Evolutionary conservation across 1,139 yeast species (phyloP).

Genomic region (Yamadazyma sp.): DNA sequence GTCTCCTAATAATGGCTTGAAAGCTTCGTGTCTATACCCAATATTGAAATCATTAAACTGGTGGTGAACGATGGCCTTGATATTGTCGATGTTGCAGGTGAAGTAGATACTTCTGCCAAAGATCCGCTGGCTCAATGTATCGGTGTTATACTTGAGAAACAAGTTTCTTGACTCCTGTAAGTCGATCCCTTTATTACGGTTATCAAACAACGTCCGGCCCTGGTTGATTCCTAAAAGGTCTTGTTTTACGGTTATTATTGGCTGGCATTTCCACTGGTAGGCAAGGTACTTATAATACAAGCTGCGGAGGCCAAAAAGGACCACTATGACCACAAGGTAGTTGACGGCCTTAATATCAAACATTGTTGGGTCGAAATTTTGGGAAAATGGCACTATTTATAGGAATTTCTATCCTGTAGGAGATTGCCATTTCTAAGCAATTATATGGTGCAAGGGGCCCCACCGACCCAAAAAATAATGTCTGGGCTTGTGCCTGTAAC

Average conservation of each 20-base stretch:
- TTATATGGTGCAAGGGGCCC: background rate
- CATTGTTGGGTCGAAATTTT: too few species aligned
- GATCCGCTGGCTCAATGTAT: slow-evolving; percentile 13
- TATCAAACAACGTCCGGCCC: slow-evolving; percentile 12
- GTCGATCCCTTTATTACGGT: slow-evolving; percentile 15
- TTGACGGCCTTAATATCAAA: background rate
- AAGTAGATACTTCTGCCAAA: slow-evolving; percentile 17
- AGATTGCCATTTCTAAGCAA: background rate
- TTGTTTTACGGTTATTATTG: slow-evolving; percentile 9
- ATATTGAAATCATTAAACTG: slow-evolving; percentile 52
- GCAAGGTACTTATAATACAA: slow-evolving; percentile 8
- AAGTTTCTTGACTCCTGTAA: slow-evolving; percentile 12
- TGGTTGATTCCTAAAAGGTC: slow-evolving; percentile 14
- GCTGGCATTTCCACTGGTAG: slow-evolving; percentile 12
- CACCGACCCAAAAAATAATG: background rate
- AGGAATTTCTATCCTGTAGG: background rate
- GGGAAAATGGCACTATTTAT: too few species aligned
- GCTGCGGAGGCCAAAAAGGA: slow-evolving; percentile 3
- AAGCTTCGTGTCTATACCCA: slow-evolving; percentile 46
- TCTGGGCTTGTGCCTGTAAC: too few species aligned
- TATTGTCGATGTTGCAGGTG: slow-evolving; percentile 32
- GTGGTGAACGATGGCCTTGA: slow-evolving; percentile 39
- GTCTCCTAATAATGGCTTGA: slow-evolving; percentile 51
- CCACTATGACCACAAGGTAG: background rate
- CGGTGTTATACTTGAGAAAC: slow-evolving; percentile 11